Evolutionary conservation across 2,329 filamentous ascomycete genomes (phyloP).

Genomic region (Diaporthe longicolla): DNA sequence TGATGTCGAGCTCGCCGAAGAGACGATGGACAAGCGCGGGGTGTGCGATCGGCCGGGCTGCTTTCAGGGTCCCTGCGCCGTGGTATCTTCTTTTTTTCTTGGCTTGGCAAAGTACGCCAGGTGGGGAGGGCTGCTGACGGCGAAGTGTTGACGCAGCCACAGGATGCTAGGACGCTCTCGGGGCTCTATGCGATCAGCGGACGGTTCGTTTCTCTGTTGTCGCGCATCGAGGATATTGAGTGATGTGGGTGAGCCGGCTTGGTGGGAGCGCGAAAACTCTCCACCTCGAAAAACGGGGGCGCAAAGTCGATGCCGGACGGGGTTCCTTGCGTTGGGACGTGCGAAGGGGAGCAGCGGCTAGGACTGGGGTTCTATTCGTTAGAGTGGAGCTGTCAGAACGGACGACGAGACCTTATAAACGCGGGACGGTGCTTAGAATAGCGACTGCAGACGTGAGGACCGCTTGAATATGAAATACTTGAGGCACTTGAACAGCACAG

Average conservation of each 20-base stretch:
- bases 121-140: slow-evolving; percentile 30
- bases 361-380: slow-evolving; percentile 43
- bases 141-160: slow-evolving; percentile 40
- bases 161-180: slow-evolving; percentile 36
- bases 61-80: slow-evolving; percentile 58
- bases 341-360: slow-evolving; percentile 43
- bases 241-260: slow-evolving; percentile 49
- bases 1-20: slow-evolving; percentile 44
- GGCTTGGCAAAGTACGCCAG: slow-evolving; percentile 37
- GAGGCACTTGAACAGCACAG: slow-evolving; percentile 33
- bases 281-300: slow-evolving; percentile 52
- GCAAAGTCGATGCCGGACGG: slow-evolving; percentile 53
- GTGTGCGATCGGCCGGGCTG: slow-evolving; percentile 51
- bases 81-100: slow-evolving; percentile 48
- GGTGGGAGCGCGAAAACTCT: slow-evolving; percentile 48
- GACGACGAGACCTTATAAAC: slow-evolving; percentile 42
- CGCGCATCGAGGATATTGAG: slow-evolving; percentile 43
- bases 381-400: slow-evolving; percentile 42
- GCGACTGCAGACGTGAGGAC: slow-evolving; percentile 37
- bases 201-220: slow-evolving; percentile 40
- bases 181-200: slow-evolving; percentile 41
- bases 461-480: slow-evolving; percentile 40
- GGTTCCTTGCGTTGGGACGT: slow-evolving; percentile 40
- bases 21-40: slow-evolving; percentile 49
- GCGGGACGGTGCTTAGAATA: slow-evolving; percentile 39